Base-by-base conservation (phyloP, 352 stramenopile genomes). In the Pythium guiyangense region DNA sequence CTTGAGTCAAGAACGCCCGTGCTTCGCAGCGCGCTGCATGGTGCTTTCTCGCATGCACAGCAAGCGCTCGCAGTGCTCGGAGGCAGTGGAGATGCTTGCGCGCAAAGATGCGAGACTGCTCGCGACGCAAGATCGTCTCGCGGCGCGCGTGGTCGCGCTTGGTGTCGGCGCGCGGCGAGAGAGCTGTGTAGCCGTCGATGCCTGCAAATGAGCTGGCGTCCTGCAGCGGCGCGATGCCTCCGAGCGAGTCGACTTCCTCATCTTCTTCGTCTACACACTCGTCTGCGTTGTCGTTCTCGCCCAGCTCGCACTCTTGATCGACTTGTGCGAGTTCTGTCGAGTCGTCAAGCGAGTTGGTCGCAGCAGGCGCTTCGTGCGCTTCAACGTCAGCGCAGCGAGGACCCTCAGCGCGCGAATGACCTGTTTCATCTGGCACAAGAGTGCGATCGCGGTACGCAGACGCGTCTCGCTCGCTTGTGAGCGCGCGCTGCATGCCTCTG, bases 41-140 rank as follows among this genome's bases (percentile, higher is more conserved):
- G 52, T 64, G 58, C 18, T 31, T 40, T 22, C 58, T 27, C 25
- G 58, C 57, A 11, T 31, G 57, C 5, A 52, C 12, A 1, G 44
- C 58, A 9, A 64, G 40, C 3, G 20, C 44, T 9, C 45, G 58
- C 35, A 64, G 46, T 11, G 43, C 40, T 3, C 50, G 49, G 17
- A 58, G 27, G 34, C 58, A 64, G 50, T 64, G 58, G n/a, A 54
- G 6, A 25, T 64, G 58, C 29, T 64, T 64, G 46, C 58, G 58
- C 26, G 58, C 51, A 26, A 64, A 52, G 37, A 64, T 45, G 27
- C 58, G 58, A 11, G 51, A 52, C 34, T 58, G 44, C n/a, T 59
- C 58, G 14, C 50, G 50, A 3, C 29, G 50, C 35, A 64, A 35
- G 26, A 59, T 54, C 37, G 52, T 39, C 8, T 58, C 49, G 22